phyloP scores from a whole-genome alignment of 2,329 filamentous ascomycete species.

The Aureobasidium uvarum region DNA sequence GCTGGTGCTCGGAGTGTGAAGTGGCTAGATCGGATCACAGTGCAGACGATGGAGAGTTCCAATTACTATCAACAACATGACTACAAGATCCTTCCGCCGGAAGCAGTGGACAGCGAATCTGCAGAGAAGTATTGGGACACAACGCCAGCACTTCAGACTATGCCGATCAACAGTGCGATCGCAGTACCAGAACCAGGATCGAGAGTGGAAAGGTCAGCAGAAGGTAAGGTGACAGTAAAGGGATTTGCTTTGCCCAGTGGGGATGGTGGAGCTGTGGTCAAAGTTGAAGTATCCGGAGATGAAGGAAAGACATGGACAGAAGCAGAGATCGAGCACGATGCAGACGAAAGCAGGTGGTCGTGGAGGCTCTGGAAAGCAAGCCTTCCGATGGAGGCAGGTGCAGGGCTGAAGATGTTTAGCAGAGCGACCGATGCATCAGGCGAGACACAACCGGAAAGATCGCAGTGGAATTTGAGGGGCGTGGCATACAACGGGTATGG shows the following conservation, averaged over 20 bases:
- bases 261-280: conserved; percentile 62
- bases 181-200: conserved; percentile 43
- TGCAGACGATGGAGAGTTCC: conserved; percentile 64
- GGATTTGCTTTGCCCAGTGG: conserved; percentile 69
- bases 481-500: conserved; percentile 62
- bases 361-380: conserved; percentile 61
- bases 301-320: conserved; percentile 64
- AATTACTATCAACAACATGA: conserved; percentile 66
- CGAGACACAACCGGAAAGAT: conserved; percentile 63
- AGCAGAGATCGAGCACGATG: conserved; percentile 55
- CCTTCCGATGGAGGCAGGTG: conserved; percentile 44
- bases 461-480: conserved; percentile 59
- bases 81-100: conserved; percentile 66
- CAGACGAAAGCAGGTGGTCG: conserved; percentile 56
- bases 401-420: conserved; percentile 58
- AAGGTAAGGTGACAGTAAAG: conserved; percentile 42
- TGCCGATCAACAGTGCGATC: conserved; percentile 67
- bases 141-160: conserved; percentile 61
- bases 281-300: conserved; percentile 66
- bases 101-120: conserved; percentile 56
- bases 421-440: conserved; percentile 66
- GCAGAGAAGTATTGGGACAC: conserved; percentile 57
- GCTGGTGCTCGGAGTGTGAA: conserved; percentile 68
- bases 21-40: conserved; percentile 63
- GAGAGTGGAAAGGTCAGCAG: conserved; percentile 31